Percentiles rank a stretch among this genome's conserved stretches.
These are phyloP conservation scores for Basipetospora sp. DNA, from an alignment of 2,329 filamentous ascomycete species.

Conservation along the genomic window DNA sequence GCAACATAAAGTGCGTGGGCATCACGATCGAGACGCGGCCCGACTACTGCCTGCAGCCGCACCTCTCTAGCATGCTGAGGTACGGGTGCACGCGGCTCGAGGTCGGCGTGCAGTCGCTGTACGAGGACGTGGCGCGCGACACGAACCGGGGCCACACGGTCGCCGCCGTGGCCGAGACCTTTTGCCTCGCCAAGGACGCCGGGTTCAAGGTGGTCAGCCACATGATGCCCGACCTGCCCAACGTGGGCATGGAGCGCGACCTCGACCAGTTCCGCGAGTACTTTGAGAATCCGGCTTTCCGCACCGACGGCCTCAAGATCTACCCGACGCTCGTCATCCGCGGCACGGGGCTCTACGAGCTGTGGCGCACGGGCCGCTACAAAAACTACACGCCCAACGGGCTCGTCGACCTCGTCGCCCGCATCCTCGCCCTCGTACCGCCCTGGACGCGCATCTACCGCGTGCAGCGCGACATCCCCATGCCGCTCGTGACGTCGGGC, in stretches of 20 bases:
- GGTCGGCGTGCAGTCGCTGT: conserved; percentile 88
- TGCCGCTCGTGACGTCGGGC: conserved; percentile 95
- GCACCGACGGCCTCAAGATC: conserved; percentile 93
- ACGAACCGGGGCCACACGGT: conserved; percentile 96
- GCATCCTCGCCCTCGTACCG: conserved; percentile 87
- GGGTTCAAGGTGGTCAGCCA: conserved; percentile 98
- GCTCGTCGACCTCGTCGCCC: conserved; percentile 83
- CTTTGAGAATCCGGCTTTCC: conserved; percentile 89
- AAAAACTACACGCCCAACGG: conserved; percentile 98
- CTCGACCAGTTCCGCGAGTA: conserved; percentile 95
- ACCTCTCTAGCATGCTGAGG: conserved; percentile 88
- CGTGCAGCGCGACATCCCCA: conserved; percentile 97
- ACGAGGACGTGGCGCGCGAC: conserved; percentile 95
- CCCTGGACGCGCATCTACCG: conserved; percentile 98
- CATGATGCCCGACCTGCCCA: conserved; percentile 98
- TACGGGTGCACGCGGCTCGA: conserved; percentile 93
- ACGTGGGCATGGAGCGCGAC: conserved; percentile 96
- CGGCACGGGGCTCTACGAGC: conserved; percentile 87
- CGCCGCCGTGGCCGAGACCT: conserved; percentile 86
- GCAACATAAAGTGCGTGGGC: conserved; percentile 91
- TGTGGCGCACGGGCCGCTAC: conserved; percentile 93
- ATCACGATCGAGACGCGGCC: conserved; percentile 97
- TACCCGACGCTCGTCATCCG: conserved; percentile 95
- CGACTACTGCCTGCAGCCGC: conserved; percentile 92
- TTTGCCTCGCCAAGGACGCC: conserved; percentile 91